Percentiles rank a stretch among this genome's conserved stretches.
phyloP scores from a whole-genome alignment of 345 rosid genomes.

The Pugionium dolabratum region DNA sequence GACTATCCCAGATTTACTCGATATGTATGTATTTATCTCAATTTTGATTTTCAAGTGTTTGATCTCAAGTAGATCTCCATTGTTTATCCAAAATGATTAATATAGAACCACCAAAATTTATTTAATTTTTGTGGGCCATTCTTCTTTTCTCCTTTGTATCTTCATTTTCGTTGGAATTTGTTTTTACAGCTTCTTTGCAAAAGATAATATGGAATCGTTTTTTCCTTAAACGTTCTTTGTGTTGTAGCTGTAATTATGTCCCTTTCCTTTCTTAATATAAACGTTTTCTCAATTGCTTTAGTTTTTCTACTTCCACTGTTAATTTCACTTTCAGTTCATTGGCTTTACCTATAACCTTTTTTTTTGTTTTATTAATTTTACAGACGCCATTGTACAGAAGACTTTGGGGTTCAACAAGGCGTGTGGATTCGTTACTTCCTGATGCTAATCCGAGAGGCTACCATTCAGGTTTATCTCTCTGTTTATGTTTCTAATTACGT shows the following conservation, averaged over 20 bases:
- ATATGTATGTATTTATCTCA: slow-evolving; percentile 46
- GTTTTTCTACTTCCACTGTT: no score
- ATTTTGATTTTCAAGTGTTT: not conserved
- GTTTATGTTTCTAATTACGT: slow-evolving; percentile 17
- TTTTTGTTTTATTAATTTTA: slow-evolving; percentile 24
- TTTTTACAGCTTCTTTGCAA: no score
- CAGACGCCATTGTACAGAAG: slow-evolving; percentile 77
- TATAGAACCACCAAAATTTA: slow-evolving; percentile 4
- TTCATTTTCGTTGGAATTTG: no score
- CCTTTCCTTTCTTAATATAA: no score
- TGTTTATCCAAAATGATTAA: not conserved
- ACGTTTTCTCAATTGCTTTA: no score
- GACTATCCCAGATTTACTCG: slow-evolving; percentile 54
- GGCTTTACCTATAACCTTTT: no score
- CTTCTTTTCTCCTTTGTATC: no score
- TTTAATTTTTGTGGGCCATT: slow-evolving; percentile 38
- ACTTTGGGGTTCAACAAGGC: slow-evolving; percentile 84
- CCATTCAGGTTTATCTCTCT: slow-evolving; percentile 59
- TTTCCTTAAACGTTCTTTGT: no score
- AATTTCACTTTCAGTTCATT: no score
- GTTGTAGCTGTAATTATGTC: no score
- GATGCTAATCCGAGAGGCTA: slow-evolving; percentile 81
- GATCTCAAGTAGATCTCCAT: slow-evolving; percentile 24
- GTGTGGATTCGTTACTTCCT: slow-evolving; percentile 72
- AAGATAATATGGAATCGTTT: no score